A percentile compares a stretch with the other conserved stretches of the same genome.
phyloP scores from a whole-genome alignment of 225 moss, liverwort and hornwort genomes.

The Marchantia polymorpha region DNA sequence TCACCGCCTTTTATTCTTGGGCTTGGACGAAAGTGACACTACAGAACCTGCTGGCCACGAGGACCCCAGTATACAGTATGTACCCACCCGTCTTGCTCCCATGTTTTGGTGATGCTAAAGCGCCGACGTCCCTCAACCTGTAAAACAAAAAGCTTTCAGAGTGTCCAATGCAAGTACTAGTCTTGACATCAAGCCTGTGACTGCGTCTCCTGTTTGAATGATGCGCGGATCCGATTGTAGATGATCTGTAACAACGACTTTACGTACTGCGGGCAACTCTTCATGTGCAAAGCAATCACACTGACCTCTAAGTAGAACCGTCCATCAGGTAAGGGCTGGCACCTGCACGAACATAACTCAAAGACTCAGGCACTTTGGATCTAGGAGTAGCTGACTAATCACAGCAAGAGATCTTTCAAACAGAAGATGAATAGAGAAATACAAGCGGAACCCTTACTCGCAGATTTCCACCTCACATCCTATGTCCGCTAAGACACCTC shows the following conservation, averaged over 20 bases:
- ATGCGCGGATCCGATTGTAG: background rate
- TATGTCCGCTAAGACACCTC: conserved; percentile 52
- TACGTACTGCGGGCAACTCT: too few species aligned
- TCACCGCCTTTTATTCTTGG: too few species aligned
- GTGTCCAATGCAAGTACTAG: background rate
- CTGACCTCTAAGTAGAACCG: conserved; percentile 80
- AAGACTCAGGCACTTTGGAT: background rate
- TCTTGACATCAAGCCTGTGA: background rate
- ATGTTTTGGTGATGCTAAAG: conserved; percentile 62
- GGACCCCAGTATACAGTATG: background rate
- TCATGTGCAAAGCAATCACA: background rate
- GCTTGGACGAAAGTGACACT: background rate
- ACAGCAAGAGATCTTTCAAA: background rate
- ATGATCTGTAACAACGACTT: too few species aligned
- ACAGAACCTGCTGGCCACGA: background rate
- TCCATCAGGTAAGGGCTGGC: conserved; percentile 75
- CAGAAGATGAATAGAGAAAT: too few species aligned
- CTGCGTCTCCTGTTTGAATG: background rate
- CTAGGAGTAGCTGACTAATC: background rate
- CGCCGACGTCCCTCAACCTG: conserved; percentile 85
- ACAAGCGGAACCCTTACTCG: conserved; percentile 52
- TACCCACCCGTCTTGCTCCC: conserved; percentile 91
- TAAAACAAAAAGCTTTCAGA: background rate
- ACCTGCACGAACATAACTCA: conserved; percentile 47
- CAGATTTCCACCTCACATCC: conserved; percentile 95